A percentile compares a stretch with the other conserved stretches of the same genome.
Conservation (phyloP, 148 eudicot genomes). For the Camellia granthamiana region DNA sequence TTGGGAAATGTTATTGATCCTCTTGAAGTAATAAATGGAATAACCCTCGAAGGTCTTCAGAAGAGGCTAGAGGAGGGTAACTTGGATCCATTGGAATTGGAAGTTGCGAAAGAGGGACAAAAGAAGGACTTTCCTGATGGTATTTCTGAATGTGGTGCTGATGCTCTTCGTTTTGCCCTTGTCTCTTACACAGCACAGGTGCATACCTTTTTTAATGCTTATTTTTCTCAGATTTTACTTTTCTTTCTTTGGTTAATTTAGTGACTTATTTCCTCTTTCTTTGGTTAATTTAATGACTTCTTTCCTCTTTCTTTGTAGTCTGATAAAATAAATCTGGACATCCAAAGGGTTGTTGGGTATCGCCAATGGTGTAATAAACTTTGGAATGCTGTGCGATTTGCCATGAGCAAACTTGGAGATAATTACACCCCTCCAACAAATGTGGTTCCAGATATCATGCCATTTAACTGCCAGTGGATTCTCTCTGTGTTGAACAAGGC, state of each 20-base stretch:
- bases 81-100: constrained; percentile 62
- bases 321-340: constrained; percentile 90
- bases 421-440: constrained; percentile 66
- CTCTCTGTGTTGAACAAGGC: constrained; percentile 84
- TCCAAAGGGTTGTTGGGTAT: constrained; percentile 85
- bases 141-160: constrained; percentile 94
- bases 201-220: constrained; percentile 9
- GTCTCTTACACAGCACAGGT: constrained; percentile 99
- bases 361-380: constrained; percentile 98
- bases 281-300: constrained; percentile 15
- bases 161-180: constrained; percentile 94
- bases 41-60: constrained; percentile 73
- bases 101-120: constrained; percentile 80
- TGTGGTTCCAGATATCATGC: constrained; percentile 51
- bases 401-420: constrained; percentile 85
- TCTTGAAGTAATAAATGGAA: constrained; percentile 82
- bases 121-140: constrained; percentile 84
- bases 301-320: constrained; percentile 47
- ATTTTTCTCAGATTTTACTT: not conserved
- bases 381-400: constrained; percentile 93
- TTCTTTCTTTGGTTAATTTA: not conserved
- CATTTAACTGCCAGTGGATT: constrained; percentile 92
- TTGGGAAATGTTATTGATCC: constrained; percentile 94
- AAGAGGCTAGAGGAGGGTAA: constrained; percentile 89
- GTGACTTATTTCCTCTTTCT: constrained; percentile 19